Percentiles rank a stretch among this genome's conserved stretches.
These are phyloP conservation scores for Saccharomyces pastorianus DNA, from an alignment of 1,139 yeast genomes.

Conservation along the genomic window DNA sequence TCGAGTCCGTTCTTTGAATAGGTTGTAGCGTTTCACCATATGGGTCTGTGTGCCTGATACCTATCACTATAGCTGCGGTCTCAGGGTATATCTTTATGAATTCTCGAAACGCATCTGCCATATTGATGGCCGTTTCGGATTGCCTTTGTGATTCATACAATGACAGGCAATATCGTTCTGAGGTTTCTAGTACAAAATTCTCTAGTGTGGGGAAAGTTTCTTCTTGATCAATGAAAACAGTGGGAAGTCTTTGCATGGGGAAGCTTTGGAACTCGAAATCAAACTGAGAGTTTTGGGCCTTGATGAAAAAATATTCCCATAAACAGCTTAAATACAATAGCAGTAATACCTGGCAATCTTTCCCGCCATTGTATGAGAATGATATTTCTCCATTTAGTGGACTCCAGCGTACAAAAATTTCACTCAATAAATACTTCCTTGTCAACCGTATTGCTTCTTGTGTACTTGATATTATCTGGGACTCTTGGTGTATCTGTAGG, in stretches of 20 bases:
- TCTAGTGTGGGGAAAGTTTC: constrained; percentile 26
- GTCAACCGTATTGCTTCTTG: constrained; percentile 25
- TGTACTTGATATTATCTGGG: constrained; percentile 21
- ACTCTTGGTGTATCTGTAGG: constrained; percentile 10
- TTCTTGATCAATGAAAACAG: constrained; percentile 28
- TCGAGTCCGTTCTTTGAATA: constrained; percentile 29
- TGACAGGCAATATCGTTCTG: constrained; percentile 22
- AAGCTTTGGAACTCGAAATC: constrained; percentile 19
- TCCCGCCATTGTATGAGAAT: constrained; percentile 33
- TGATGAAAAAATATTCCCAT: constrained; percentile 24
- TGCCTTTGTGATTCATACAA: constrained; percentile 24
- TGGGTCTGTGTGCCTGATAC: constrained; percentile 31
- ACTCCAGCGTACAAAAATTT: constrained; percentile 26
- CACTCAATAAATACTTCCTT: constrained; percentile 17
- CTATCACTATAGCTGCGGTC: constrained; percentile 29
- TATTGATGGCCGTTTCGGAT: constrained; percentile 10
- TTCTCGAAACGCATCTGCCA: constrained; percentile 28
- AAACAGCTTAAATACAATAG: constrained; percentile 28
- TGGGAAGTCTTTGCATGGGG: constrained; percentile 24
- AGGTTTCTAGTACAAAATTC: constrained; percentile 21
- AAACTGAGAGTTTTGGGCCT: constrained; percentile 16
- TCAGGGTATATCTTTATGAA: constrained; percentile 20
- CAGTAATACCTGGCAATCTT: constrained; percentile 32
- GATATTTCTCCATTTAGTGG: constrained; percentile 28
- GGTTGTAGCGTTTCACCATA: constrained; percentile 23